Evolutionary conservation across 495 filamentous ascomycete genomes (phyloP).

Genomic region (Penicillium robsamsonii): DNA sequence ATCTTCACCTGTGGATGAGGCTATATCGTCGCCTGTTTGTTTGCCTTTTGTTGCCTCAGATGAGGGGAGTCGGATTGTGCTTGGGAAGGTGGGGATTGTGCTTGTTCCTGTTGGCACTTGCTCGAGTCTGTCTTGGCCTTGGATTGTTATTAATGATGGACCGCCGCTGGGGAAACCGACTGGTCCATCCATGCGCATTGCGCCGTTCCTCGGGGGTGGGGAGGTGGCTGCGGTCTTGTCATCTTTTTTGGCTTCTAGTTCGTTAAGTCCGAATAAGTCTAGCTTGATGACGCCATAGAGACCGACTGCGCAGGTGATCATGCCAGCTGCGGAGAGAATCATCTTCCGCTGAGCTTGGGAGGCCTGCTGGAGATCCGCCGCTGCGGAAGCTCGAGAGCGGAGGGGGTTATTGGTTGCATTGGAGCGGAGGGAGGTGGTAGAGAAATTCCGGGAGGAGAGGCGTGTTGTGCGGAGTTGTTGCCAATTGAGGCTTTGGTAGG

Average conservation of each 20-base stretch:
- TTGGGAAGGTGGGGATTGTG: conserved; percentile 78
- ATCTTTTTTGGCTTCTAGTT: conserved; percentile 13
- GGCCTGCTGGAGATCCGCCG: conserved; percentile 23
- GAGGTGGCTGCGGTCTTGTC: background rate
- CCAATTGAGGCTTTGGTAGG: conserved; percentile 36
- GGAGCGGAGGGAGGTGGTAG: conserved; percentile 29
- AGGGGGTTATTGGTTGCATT: conserved; percentile 31
- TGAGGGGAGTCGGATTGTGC: conserved; percentile 60
- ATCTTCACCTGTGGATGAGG: conserved; percentile 50
- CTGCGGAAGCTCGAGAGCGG: conserved; percentile 21
- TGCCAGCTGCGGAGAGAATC: conserved; percentile 36
- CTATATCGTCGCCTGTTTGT: conserved; percentile 38
- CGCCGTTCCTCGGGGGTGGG: conserved; percentile 9
- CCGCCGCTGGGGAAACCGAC: conserved; percentile 35
- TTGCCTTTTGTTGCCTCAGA: conserved; percentile 38
- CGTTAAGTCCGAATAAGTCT: conserved; percentile 40
- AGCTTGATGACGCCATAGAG: conserved; percentile 43
- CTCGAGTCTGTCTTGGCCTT: conserved; percentile 59
- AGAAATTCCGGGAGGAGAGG: conserved; percentile 23
- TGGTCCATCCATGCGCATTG: conserved; percentile 43
- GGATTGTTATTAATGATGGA: conserved; percentile 40
- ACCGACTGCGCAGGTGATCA: conserved; percentile 32
- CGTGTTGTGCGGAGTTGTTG: conserved; percentile 21
- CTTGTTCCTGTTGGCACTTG: conserved; percentile 79
- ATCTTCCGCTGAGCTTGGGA: conserved; percentile 35